Evolutionary conservation across 805 yeast species (phyloP).

Genomic region (Myxozyma geophila): DNA sequence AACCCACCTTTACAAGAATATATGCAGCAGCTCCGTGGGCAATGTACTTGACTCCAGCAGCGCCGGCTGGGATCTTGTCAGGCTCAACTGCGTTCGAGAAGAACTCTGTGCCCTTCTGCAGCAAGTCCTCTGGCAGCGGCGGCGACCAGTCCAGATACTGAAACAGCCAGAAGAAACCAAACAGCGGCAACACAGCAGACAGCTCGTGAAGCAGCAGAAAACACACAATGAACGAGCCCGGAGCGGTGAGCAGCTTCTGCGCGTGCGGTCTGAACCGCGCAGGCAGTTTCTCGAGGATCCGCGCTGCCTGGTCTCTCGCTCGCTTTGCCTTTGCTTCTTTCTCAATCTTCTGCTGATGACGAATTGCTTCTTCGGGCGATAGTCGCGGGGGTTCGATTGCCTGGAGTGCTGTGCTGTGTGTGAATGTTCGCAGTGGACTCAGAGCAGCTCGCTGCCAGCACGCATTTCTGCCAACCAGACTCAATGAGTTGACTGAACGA

Average conservation of each 20-base stretch:
- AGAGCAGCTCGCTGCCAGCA: background rate
- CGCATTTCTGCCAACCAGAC: background rate
- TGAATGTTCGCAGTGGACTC: background rate
- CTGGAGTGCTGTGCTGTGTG: background rate
- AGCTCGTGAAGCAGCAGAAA: conserved; percentile 74
- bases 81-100: conserved; percentile 57
- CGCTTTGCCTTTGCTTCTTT: background rate
- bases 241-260: conserved; percentile 56
- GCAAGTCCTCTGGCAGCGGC: conserved; percentile 58
- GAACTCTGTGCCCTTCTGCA: conserved; percentile 61
- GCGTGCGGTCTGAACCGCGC: conserved; percentile 57
- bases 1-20: conserved; percentile 60
- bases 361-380: conserved; percentile 13
- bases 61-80: conserved; percentile 36
- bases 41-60: conserved; percentile 59
- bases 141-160: conserved; percentile 62
- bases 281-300: conserved; percentile 48
- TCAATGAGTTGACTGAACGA: background rate
- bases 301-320: conserved; percentile 4
- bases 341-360: background rate
- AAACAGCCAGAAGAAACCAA: conserved; percentile 68
- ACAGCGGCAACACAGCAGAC: conserved; percentile 72
- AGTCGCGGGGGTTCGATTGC: conserved; percentile 27
- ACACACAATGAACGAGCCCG: conserved; percentile 63
- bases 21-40: conserved; percentile 79